Evolutionary conservation across 495 filamentous ascomycete genomes (phyloP).

Genomic region (Penicillium daleae): DNA sequence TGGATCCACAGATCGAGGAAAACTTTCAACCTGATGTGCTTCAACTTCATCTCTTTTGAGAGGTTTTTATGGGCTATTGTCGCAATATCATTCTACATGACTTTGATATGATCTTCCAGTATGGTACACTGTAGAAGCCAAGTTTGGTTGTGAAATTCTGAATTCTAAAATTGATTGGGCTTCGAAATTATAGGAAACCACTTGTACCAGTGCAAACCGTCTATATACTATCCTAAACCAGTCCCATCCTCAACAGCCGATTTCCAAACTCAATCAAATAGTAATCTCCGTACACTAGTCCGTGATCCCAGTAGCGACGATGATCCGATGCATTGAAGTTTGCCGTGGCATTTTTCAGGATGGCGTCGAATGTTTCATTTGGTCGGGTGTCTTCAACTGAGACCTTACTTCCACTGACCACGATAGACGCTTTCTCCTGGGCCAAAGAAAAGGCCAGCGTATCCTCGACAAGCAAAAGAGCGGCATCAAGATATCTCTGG

Average conservation of each 20-base stretch:
- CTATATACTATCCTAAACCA: slow-evolving; percentile 8
- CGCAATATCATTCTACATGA: no score
- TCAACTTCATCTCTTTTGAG: no score
- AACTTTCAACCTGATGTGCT: no score
- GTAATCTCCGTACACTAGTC: slow-evolving; percentile 51
- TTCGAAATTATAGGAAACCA: not conserved
- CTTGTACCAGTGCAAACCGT: not conserved
- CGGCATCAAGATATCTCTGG: slow-evolving; percentile 32
- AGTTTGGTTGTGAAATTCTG: no score
- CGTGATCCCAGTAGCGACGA: slow-evolving; percentile 36
- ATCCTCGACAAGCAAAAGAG: slow-evolving; percentile 24
- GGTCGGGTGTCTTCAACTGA: slow-evolving; percentile 11
- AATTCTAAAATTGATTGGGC: not conserved
- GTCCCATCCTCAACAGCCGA: slow-evolving; percentile 19
- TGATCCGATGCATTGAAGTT: slow-evolving; percentile 37
- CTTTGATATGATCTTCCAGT: no score
- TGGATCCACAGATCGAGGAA: no score
- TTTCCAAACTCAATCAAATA: slow-evolving; percentile 50
- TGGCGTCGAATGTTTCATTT: slow-evolving; percentile 18
- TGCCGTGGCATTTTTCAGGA: slow-evolving; percentile 41
- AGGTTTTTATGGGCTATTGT: no score
- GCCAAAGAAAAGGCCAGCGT: slow-evolving; percentile 29
- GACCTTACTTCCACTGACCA: slow-evolving; percentile 3
- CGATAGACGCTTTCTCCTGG: slow-evolving; percentile 3
- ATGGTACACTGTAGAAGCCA: no score